A percentile compares a stretch with the other conserved stretches of the same genome.
phyloP scores from a whole-genome alignment of 2,329 filamentous ascomycete genomes.

The Pseudophaeomoniella oleicola region DNA sequence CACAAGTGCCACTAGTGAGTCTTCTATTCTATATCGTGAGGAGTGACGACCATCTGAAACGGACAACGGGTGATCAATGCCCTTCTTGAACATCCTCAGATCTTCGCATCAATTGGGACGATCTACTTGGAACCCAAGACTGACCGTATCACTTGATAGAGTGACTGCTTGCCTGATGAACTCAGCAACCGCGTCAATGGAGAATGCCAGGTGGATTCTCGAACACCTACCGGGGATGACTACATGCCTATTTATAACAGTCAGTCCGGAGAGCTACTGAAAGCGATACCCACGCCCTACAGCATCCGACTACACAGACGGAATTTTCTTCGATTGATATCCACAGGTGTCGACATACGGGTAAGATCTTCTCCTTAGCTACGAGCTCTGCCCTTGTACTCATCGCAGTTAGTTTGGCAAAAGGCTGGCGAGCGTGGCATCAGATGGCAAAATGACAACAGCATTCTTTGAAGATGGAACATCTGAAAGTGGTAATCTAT shows the following conservation, averaged over 20 bases:
- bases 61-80: too few species aligned
- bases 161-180: conserved; percentile 15
- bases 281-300: conserved; percentile 13
- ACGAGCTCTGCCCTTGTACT: background rate
- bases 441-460: conserved; percentile 3
- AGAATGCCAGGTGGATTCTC: conserved; percentile 14
- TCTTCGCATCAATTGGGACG: too few species aligned
- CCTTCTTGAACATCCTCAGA: too few species aligned
- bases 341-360: conserved; percentile 14
- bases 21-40: background rate
- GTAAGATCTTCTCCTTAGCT: too few species aligned
- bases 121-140: too few species aligned
- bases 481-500: conserved; percentile 3
- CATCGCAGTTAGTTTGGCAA: conserved; percentile 8
- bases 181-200: conserved; percentile 11
- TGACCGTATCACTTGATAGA: too few species aligned
- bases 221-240: conserved; percentile 10
- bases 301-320: conserved; percentile 14
- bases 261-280: conserved; percentile 13
- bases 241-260: conserved; percentile 14
- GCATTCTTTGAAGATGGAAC: conserved; percentile 6
- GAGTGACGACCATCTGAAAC: too few species aligned
- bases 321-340: conserved; percentile 15
- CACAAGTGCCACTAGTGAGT: conserved; percentile 13
- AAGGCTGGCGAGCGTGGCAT: conserved; percentile 3